phyloP scores from a whole-genome alignment of 441 rosid species.

The Hura crepitans region DNA sequence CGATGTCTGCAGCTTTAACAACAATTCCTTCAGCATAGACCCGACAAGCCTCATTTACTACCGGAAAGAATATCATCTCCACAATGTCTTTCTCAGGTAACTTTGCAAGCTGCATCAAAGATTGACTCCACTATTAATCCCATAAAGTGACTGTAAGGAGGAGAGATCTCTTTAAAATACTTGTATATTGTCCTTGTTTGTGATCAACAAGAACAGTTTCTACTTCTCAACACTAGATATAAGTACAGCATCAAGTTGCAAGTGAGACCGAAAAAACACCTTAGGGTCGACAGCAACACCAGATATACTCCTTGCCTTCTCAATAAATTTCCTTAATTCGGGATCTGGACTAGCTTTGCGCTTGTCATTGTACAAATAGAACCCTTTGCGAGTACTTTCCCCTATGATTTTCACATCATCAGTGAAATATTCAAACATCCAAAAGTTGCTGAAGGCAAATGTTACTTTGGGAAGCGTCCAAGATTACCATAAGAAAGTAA shows the following conservation, averaged over 20 bases:
- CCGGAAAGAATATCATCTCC: constrained; percentile 91
- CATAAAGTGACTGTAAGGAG: constrained; percentile 1
- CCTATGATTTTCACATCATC: constrained; percentile 42
- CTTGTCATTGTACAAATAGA: constrained; percentile 73
- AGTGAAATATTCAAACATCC: constrained; percentile 13
- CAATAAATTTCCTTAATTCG: constrained; percentile 62
- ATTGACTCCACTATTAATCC: constrained; percentile 19
- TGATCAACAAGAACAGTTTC: constrained; percentile 2
- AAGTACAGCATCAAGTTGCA: constrained; percentile 14
- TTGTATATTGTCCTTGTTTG: neutral
- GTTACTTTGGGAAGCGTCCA: neutral
- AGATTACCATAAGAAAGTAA: neutral
- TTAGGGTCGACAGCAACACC: constrained; percentile 64
- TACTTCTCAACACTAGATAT: neutral
- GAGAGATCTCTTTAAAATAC: neutral
- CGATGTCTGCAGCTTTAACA: constrained; percentile 92
- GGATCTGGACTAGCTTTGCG: constrained; percentile 91
- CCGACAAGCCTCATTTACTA: constrained; percentile 94
- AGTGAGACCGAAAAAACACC: constrained; percentile 36
- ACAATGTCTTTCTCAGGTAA: constrained; percentile 73
- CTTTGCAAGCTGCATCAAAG: constrained; percentile 50
- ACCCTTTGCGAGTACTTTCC: constrained; percentile 78
- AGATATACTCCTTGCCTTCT: constrained; percentile 75
- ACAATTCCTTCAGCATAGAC: constrained; percentile 88
- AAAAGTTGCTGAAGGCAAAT: neutral